Base-by-base conservation (phyloP, 2,329 filamentous ascomycete genomes). In the Colletotrichum coccodes region DNA sequence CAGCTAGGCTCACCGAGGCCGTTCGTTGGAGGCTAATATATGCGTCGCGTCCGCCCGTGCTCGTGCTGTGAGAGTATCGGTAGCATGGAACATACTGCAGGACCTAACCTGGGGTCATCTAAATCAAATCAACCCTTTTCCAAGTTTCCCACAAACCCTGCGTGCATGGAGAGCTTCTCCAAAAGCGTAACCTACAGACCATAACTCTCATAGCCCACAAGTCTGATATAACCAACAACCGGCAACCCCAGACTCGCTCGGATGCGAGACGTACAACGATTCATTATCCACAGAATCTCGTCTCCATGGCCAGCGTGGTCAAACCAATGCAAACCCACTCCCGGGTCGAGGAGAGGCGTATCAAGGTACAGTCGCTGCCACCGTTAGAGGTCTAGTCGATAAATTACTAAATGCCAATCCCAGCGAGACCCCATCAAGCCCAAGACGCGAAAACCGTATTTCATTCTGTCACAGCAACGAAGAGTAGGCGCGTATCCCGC, bases 221-320 rank as follows among this genome's bases (percentile, higher is more conserved):
- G 18, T 34, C n/a, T 36, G 3, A 36, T n/a, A 4, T 12, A 14
- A 16, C n/a, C 6, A 21, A 4, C 11, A 9, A 26, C 12, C 30
- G 30, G 8, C 21, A n/a, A 44, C 18, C 12, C 12, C 21, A 32
- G 9, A 36, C 32, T 14, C 42, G 30, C 42, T 62, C 32, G 50
- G 44, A 67, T 63, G 50, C 38, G 40, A 59, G 50, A 21, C n/a
- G 16, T 18, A 14, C 6, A 38, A 4, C 4, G 16, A 26, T 6
- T 16, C 44, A 50, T 21, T 30, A 36, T 58, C 44, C 44, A 52
- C 50, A 44, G 50, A 52, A 58, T 36, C 16, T 52, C 46, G 34
- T 47, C 59, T 52, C 44, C 30, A 67, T 67, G 64, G 59, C 59
- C 64, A 63, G 64, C 36, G 36, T 58, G 59, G 59, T 59, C 50